Evolutionary conservation across 352 stramenopile species (phyloP), one percentile per base, ranked within the genome.

Genomic region (Globisporangium iwayamae): DNA sequence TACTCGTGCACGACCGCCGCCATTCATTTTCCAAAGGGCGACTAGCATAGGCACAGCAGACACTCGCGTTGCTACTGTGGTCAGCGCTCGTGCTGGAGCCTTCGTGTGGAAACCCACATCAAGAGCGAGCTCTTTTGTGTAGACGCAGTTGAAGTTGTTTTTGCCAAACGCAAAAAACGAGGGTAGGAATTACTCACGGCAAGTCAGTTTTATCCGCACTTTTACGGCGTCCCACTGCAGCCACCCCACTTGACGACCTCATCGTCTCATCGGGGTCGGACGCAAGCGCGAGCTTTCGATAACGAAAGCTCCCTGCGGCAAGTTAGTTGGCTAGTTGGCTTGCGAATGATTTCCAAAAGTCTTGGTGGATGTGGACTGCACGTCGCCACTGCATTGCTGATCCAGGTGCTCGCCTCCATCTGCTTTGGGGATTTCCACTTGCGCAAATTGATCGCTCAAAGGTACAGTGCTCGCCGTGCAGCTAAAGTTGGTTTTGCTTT

Each of bases 101-200:
- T 14, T 41, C 9, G 36, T 11, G 36, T 4, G 36, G 36, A 41
- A 41, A 41, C 11, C 3, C 25, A 20, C 4, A 34, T 9, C 20
- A 4, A 25, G 6, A n/a, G 13, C 30, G 28, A 57, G 47, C 58
- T 64, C 38, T 18, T 46, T 22, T 20, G 39, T 65, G 60, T 59
- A 65, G 60, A 65, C 60, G 60, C 50, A 59, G 16, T 65, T 65
- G 60, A 65, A 65, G 47, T 52, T 63, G 14, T 61, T 53, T 53
- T n/a, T n/a, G 4, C 18, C 39, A 46, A 14, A 14, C 14, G 14
- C 39, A 46, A 14, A 22, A 22, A 20, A 48, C 18, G 8, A 48
- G 43, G 20, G 41, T 52, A 30, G 46, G 46, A 52, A 52, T 52
- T 52, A 52, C 46, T 52, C 20, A 52, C 46, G 46, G 7, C 46